phyloP scores from a whole-genome alignment of 1,284 basidiomycete species.

The Ceratobasidium sp. region DNA sequence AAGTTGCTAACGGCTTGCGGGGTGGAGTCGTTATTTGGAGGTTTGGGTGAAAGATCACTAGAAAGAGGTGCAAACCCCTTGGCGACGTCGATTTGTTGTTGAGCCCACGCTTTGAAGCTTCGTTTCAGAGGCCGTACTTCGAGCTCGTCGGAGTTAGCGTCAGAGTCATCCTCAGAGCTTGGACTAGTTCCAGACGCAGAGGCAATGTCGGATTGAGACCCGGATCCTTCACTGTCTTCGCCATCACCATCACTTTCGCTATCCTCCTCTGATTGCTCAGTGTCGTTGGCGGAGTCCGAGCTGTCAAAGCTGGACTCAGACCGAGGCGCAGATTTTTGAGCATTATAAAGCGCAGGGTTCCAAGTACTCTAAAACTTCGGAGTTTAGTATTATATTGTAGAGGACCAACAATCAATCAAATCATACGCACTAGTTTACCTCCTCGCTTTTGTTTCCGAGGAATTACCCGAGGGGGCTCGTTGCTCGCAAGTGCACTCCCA shows the following conservation, averaged over 20 bases:
- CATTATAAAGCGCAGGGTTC: constrained; percentile 39
- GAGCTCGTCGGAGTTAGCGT: constrained; percentile 42
- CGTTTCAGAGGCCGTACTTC: constrained; percentile 51
- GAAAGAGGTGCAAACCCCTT: constrained; percentile 65
- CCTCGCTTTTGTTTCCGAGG: constrained; percentile 31
- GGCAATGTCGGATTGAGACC: constrained; percentile 13
- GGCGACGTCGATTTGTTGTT: constrained; percentile 74
- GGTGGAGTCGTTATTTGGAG: constrained; percentile 23
- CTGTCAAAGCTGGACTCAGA: constrained; percentile 77
- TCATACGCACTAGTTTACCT: constrained; percentile 22
- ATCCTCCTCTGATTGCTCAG: constrained; percentile 50
- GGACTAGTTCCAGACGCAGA: constrained; percentile 6
- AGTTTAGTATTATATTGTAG: neutral
- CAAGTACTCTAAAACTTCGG: constrained; percentile 25
- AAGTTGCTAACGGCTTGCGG: constrained; percentile 44
- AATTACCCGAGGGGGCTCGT: constrained; percentile 18
- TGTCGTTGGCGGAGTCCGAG: constrained; percentile 76
- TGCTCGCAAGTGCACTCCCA: constrained; percentile 15
- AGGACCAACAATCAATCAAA: neutral
- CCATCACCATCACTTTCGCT: constrained; percentile 44
- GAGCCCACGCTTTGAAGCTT: constrained; percentile 88
- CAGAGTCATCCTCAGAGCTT: neutral
- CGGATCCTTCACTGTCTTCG: constrained; percentile 35
- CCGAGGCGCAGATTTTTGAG: constrained; percentile 57
- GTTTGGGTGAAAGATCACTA: constrained; percentile 31